phyloP scores from a whole-genome alignment of 1,284 basidiomycete genomes.

The Ustilago loliicola region DNA sequence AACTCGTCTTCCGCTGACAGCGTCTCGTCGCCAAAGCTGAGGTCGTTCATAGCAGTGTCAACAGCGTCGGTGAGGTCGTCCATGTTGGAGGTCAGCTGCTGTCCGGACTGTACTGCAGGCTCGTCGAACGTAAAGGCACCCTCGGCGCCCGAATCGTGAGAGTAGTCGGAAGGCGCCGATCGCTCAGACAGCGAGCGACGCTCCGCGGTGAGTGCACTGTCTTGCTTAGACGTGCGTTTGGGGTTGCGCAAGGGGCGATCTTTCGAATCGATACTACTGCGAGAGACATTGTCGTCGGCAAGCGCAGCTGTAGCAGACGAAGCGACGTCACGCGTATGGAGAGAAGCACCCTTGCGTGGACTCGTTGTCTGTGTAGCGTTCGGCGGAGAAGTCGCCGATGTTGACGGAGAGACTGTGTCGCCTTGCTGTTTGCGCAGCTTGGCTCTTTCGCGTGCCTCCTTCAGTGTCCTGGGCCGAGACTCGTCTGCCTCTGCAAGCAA shows the following conservation, averaged over 20 bases:
- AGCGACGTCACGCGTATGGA: constrained; percentile 30
- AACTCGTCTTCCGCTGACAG: constrained; percentile 34
- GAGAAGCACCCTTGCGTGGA: constrained; percentile 28
- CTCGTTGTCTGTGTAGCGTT: background rate
- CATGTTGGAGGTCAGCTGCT: constrained; percentile 33
- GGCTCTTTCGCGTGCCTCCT: constrained; percentile 52
- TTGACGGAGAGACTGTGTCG: constrained; percentile 15
- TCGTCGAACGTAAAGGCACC: constrained; percentile 27
- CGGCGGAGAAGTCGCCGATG: constrained; percentile 1
- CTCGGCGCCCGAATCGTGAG: constrained; percentile 39
- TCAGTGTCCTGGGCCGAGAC: constrained; percentile 47
- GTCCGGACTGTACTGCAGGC: background rate
- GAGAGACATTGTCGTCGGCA: constrained; percentile 16
- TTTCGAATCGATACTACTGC: constrained; percentile 34
- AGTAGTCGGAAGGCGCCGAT: constrained; percentile 54
- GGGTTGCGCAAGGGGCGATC: constrained; percentile 48
- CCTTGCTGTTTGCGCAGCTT: constrained; percentile 47
- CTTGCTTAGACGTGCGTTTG: constrained; percentile 33
- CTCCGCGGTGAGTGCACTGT: constrained; percentile 6
- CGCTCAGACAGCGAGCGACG: constrained; percentile 30
- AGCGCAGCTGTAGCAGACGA: constrained; percentile 22
- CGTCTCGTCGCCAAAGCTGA: constrained; percentile 57
- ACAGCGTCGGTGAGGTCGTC: constrained; percentile 60
- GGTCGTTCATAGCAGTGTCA: constrained; percentile 57
- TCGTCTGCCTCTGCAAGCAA: constrained; percentile 40